phyloP scores from a whole-genome alignment of 345 rosid genomes.

The Passiflora organensis region DNA sequence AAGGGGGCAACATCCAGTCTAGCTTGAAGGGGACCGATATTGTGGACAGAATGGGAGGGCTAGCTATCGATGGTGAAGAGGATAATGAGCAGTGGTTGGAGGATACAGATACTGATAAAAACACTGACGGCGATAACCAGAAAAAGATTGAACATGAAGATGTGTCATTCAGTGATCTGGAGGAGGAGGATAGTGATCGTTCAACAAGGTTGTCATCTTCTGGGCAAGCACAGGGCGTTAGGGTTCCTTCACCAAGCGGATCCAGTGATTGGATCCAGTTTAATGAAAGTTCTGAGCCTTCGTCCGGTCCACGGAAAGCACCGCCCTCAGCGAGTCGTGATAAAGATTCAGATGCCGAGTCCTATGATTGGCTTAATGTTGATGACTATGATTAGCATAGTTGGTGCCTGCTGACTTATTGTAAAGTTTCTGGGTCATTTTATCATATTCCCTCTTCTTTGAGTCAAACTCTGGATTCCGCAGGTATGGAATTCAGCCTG shows the following conservation, averaged over 20 bases:
- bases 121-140: constrained; percentile 15
- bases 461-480: no score
- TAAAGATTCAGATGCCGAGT: constrained; percentile 63
- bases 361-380: constrained; percentile 64
- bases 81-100: constrained; percentile 38
- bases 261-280: constrained; percentile 67
- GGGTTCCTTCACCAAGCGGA: constrained; percentile 37
- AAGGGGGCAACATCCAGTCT: no score
- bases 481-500: no score
- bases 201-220: constrained; percentile 24
- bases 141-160: constrained; percentile 34
- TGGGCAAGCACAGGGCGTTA: constrained; percentile 15
- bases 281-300: constrained; percentile 30
- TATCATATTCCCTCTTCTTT: background rate
- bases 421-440: constrained; percentile 32
- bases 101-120: constrained; percentile 26
- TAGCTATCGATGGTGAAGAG: constrained; percentile 33
- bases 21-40: constrained; percentile 21
- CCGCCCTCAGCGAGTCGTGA: constrained; percentile 38
- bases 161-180: constrained; percentile 64
- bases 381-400: constrained; percentile 47
- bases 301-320: no score
- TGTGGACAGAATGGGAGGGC: constrained; percentile 19
- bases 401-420: constrained; percentile 23
- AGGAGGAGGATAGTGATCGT: constrained; percentile 35